These are phyloP conservation scores for Paecilomyces formosus DNA, from an alignment of 2,329 filamentous ascomycete species.

Conservation along the genomic window DNA sequence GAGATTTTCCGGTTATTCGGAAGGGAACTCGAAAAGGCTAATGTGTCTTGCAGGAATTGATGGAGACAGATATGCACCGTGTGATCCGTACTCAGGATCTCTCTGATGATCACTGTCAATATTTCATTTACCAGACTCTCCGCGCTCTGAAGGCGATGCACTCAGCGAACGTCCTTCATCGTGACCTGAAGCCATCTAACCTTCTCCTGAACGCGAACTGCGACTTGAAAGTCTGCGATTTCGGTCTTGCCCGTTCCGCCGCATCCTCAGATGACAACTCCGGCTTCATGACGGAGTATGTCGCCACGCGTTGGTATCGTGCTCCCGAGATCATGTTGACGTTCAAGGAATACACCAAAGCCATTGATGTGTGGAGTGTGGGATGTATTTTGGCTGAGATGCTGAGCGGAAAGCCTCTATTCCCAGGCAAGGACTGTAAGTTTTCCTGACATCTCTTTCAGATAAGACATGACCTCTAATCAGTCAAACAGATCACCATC, in stretches of 20 bases:
- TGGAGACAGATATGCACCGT: constrained; percentile 99
- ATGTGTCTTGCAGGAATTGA: constrained; percentile 63
- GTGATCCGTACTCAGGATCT: constrained; percentile 98
- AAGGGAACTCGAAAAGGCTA: neutral
- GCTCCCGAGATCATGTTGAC: constrained; percentile 99
- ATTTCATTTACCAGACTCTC: constrained; percentile 99
- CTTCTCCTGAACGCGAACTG: constrained; percentile 96
- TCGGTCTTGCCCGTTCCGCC: constrained; percentile 88
- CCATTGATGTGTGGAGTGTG: constrained; percentile 98
- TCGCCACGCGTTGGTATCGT: constrained; percentile 97
- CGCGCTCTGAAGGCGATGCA: constrained; percentile 98
- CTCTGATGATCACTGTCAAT: constrained; percentile 98
- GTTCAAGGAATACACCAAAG: constrained; percentile 99
- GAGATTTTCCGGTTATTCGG: neutral
- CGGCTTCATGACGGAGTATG: constrained; percentile 99
- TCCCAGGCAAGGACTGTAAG: constrained; percentile 97
- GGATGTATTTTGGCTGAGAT: constrained; percentile 98
- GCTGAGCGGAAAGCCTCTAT: constrained; percentile 95
- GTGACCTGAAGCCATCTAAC: constrained; percentile 96
- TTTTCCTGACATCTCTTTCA: constrained; percentile 13
- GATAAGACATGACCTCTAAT: constrained; percentile 1
- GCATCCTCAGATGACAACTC: constrained; percentile 98
- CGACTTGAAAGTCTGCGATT: constrained; percentile 98
- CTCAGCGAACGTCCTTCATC: constrained; percentile 94
- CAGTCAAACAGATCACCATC: constrained; percentile 73